phyloP scores from a whole-genome alignment of 108 stramenopile genomes.

The Parietichytrium sp. region DNA sequence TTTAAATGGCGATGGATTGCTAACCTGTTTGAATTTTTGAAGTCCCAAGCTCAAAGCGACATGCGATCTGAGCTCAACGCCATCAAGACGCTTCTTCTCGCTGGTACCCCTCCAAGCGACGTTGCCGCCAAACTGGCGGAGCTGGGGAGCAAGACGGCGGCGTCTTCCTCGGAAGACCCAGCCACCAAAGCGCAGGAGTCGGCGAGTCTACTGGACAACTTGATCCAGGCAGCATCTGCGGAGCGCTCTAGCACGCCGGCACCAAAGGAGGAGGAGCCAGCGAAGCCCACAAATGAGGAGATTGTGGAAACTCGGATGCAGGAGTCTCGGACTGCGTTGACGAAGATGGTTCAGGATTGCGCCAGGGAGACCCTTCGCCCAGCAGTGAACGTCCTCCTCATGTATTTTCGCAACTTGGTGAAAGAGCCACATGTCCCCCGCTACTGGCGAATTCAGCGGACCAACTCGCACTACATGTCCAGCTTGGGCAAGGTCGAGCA shows the following conservation, averaged over 20 bases:
- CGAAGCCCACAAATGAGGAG: not conserved
- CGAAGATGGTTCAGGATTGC: constrained; percentile 22
- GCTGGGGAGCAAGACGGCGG: not conserved
- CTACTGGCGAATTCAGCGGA: constrained; percentile 29
- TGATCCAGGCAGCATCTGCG: constrained; percentile 21
- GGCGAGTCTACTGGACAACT: not conserved
- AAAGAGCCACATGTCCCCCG: constrained; percentile 21
- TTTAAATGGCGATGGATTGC: no score
- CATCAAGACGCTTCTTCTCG: constrained; percentile 16
- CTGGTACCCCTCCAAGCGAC: constrained; percentile 15
- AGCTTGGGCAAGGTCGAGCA: constrained; percentile 23
- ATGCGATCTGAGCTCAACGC: constrained; percentile 8
- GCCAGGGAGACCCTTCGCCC: not conserved
- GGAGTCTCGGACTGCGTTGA: constrained; percentile 15
- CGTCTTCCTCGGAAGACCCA: not conserved
- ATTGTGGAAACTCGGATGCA: not conserved
- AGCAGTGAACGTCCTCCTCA: constrained; percentile 9
- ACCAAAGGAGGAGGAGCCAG: not conserved
- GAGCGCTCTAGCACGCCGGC: not conserved
- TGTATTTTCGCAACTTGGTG: constrained; percentile 16
- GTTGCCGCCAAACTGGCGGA: not conserved
- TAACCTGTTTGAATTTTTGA: no score
- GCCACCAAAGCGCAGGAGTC: constrained; percentile 13
- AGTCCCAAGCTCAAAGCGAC: constrained; percentile 30
- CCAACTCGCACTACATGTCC: not conserved